Conservation (phyloP, 163 green algal genomes). For the Chlamydomonas reinhardtii region DNA sequence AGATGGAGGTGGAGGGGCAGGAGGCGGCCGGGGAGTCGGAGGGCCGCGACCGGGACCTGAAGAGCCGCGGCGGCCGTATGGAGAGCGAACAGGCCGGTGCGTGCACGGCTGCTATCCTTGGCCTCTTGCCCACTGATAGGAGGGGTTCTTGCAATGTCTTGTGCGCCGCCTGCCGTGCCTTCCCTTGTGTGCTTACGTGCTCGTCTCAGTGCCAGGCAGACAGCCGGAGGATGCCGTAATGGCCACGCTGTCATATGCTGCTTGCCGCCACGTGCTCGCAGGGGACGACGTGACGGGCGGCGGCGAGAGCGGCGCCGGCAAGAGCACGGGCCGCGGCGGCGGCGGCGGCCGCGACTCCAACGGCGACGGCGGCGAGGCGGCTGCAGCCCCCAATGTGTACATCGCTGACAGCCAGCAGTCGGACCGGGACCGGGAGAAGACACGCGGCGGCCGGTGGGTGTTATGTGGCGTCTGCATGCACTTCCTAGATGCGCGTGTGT, state of each 20-base stretch:
- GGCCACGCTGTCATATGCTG: too few species aligned
- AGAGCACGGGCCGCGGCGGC: not conserved
- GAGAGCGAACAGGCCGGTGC: not conserved
- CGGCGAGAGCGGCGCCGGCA: not conserved
- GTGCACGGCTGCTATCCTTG: not conserved
- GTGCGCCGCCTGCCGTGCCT: too few species aligned
- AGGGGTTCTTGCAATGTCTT: too few species aligned
- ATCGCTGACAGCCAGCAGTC: slow-evolving; percentile 56
- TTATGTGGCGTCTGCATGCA: too few species aligned
- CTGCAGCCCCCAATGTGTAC: slow-evolving; percentile 31
- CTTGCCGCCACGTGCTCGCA: not conserved
- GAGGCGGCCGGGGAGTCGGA: not conserved
- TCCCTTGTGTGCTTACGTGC: not conserved
- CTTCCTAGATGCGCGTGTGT: too few species aligned
- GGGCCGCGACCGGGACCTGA: not conserved
- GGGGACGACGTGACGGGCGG: slow-evolving; percentile 16
- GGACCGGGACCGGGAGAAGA: not conserved
- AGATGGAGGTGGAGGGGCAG: not conserved
- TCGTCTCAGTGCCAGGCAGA: too few species aligned
- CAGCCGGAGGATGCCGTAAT: too few species aligned
- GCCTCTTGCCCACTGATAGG: too few species aligned
- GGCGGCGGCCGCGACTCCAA: not conserved
- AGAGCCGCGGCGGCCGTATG: slow-evolving; percentile 12
- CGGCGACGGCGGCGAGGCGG: not conserved
- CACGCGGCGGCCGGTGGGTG: slow-evolving; percentile 1